A percentile compares a stretch with the other conserved stretches of the same genome.
These are phyloP conservation scores for Aspergillus heteromorphus DNA, from an alignment of 495 filamentous ascomycete species.

Conservation along the genomic window DNA sequence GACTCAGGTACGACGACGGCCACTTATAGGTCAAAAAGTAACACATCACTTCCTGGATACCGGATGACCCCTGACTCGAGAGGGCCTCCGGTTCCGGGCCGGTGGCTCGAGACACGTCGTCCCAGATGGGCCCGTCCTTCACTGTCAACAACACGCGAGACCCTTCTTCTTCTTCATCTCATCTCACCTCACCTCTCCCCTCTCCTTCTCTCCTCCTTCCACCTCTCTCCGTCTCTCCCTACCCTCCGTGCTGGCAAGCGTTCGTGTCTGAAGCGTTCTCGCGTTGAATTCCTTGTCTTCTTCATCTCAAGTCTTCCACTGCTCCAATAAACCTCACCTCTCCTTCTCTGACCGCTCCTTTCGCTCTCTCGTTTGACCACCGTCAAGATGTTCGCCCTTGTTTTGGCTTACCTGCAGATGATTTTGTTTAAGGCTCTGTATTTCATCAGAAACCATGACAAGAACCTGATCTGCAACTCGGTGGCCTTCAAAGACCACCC, in stretches of 20 bases:
- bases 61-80: not conserved
- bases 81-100: conserved; percentile 24
- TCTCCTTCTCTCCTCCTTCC: not conserved
- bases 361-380: too few relatives aligned
- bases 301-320: too few relatives aligned
- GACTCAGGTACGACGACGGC: not conserved
- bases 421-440: conserved; percentile 19
- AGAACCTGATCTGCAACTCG: conserved; percentile 22
- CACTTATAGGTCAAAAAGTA: not conserved
- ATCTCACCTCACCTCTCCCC: not conserved
- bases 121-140: not conserved
- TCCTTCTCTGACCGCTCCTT: too few relatives aligned
- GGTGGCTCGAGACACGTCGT: conserved; percentile 12
- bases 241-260: too few relatives aligned
- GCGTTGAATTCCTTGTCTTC: too few relatives aligned
- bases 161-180: not conserved
- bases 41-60: conserved; percentile 5
- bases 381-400: conserved; percentile 4
- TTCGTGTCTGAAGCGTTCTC: too few relatives aligned
- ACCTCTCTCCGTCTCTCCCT: conserved; percentile 1
- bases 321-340: too few relatives aligned
- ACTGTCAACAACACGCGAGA: not conserved
- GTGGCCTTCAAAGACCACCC: conserved; percentile 26
- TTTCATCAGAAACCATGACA: too few relatives aligned
- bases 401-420: conserved; percentile 22